These are phyloP conservation scores for Choiromyces venosus DNA, from an alignment of 495 filamentous ascomycete species.

Conservation along the genomic window DNA sequence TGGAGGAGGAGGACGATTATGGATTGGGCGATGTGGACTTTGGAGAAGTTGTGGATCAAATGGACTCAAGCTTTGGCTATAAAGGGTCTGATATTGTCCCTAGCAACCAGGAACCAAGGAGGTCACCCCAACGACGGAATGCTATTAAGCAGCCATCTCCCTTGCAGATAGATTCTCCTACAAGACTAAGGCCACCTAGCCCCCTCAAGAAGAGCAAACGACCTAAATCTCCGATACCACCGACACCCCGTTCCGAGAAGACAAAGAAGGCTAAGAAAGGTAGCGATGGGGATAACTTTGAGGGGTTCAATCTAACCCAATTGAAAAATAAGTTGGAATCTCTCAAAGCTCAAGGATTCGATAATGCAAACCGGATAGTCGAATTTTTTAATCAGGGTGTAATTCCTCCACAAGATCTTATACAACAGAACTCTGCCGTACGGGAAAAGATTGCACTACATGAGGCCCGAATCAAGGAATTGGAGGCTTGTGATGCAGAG, in stretches of 20 bases:
- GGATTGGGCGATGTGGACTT: constrained; percentile 12
- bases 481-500: neutral
- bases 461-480: constrained; percentile 16
- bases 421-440: constrained; percentile 10
- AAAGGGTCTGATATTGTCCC: neutral
- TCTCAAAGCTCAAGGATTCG: constrained; percentile 25
- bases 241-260: constrained; percentile 12
- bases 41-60: constrained; percentile 1
- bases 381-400: constrained; percentile 20
- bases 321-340: constrained; percentile 6
- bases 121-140: constrained; percentile 1
- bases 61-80: constrained; percentile 3
- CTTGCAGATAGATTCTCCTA: constrained; percentile 32
- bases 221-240: neutral
- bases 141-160: constrained; percentile 19
- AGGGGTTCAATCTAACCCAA: neutral
- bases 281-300: constrained; percentile 13
- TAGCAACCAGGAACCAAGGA: neutral
- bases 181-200: constrained; percentile 15
- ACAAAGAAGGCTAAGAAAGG: constrained; percentile 22
- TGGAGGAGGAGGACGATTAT: constrained; percentile 29
- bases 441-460: constrained; percentile 14
- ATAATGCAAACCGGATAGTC: constrained; percentile 15
- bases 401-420: constrained; percentile 16
- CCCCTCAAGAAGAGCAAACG: constrained; percentile 7